Base-by-base conservation (phyloP, 176 grass and related monocot genomes). In the Miscanthus lutarioriparius region DNA sequence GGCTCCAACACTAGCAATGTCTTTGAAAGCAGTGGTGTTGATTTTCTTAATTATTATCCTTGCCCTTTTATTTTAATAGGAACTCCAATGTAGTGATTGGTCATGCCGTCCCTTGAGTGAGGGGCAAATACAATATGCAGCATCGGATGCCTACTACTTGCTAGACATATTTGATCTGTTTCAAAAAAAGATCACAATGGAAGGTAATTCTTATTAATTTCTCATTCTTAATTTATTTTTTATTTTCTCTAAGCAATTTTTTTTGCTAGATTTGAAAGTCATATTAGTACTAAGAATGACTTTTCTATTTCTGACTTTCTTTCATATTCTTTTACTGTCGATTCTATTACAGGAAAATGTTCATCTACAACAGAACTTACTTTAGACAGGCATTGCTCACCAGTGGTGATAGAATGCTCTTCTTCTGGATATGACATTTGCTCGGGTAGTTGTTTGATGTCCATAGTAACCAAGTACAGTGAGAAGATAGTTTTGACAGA, bases 71-170 rank as follows among this genome's bases (percentile, higher is more conserved):
- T 71, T 54, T 78, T 20, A 48, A 59, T 78, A 99, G 96, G 96
- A 99, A 89, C 88, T 99, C 48, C 96, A 99, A 53, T 99, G 96
- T 83, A 99, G 93, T 87, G 96, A 99, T 89, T 96, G 96, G 96
- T 96, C 93, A 44, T 86, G 81, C 35, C 89, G 93, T 1, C 96
- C 96, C 39, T 86, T 99, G 36, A 99, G 88, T 71, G 78, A 94
- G 91, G 88, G 91, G 32, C 96, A 96, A 82, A 92, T 94, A 92
- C 75, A 85, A 64, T 99, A 99, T 94, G 93, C 96, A 96, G 93
- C 96, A 84, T 85, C 83, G n/a, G 93, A 99, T 94, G 89, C 96
- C 25, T 96, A 92, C 80, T 99, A 94, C 76, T 89, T 99, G 70
- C 93, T 99, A 30, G 86, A 91, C 83, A 91, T 96, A 92, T 96